Evolutionary conservation across 2,329 filamentous ascomycete species (phyloP), one percentile per base, ranked within the genome.

Genomic region (Dothiorella sarmentorum): DNA sequence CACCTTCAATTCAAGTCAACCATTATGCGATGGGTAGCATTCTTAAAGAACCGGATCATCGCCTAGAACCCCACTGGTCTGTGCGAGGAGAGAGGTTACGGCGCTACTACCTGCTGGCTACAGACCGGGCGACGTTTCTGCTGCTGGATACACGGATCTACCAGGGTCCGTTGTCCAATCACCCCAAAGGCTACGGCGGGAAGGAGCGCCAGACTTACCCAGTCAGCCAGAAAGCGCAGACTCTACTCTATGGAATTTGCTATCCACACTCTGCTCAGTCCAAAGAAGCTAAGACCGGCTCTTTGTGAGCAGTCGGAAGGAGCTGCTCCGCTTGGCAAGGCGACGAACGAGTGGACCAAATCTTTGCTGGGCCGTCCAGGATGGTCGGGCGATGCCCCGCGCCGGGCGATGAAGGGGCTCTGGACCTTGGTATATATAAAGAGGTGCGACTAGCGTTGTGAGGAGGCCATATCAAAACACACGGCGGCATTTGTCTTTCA

Each of bases 231-330:
- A 15, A 27, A 11, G 33, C 49, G 29, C 26, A 20, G 35, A 20
- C 9, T 40, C 49, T 11, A 13, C 10, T 31, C 20, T 20, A 7
- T 27, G 22, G 24, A 10, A 53, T n/a, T 29, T 10, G 18, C 18
- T 29, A 27, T 38, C 35, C 20, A 18, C 22, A 40, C 22, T 40
- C 29, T 15, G 17, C 49, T 53, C 24, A 15, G 26, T 29, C 35
- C 3, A n/a, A 13, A 10, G 49, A 53, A 53, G 49, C 17, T 27
- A 40, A 29, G 35, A 37, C 24, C 11, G 17, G n/a, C 33, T 15
- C 31, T 52, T 18, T 53, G 35, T 40, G 49, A 53, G 49, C 49
- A 40, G 22, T 53, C 49, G 49, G 49, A 40, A 40, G 49, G 20
- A 40, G 22, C 10, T 29, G 33, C 35, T 20, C 22, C 17, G 17